Base-by-base conservation (phyloP, 192 early-diverging fungal species). In the Coemansia aciculifera region DNA sequence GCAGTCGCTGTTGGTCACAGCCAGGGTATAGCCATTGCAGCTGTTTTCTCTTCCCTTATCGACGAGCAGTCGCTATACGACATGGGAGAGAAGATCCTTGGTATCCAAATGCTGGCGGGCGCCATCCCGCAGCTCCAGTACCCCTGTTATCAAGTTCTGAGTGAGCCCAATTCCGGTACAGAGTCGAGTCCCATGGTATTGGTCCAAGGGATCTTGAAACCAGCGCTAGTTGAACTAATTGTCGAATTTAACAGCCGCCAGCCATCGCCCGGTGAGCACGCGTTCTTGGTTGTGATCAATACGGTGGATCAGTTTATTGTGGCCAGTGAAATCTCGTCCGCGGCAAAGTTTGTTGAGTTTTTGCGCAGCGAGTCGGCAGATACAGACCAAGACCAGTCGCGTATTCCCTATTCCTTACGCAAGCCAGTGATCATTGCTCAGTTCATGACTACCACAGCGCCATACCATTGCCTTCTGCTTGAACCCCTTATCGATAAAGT, bases 1-100 rank as follows among this genome's bases (percentile, higher is more conserved):
- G 31, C 78, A 83, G 81, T 62, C 3, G 64, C 62, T 13, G 91
- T 92, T 57, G 96, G 96, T 42, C 96, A 98, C 79, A 91, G 89
- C 60, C 96, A 97, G 77, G 96, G 96, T 11, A 88, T 97, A 40
- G 89, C 93, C 52, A 86, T 90, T 5, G 94, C 96, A 3, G 86
- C 92, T 1, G 93, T 90, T 46, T 89, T 98, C 67, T 87, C 96
- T 0, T 69, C 88, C 27, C 88, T 94, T 13, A 79, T 87, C 40
- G 90, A 93, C 13, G 90, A 93, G 62, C 86, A 90, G 52, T 91
- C 92, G 10, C 94, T 97, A 74, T 61, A 89, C 44, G 66, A 68
- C 46, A 90, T 93, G 63, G 89, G 91, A 23, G 85, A 86, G 66
- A 94, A 91, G 70, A 90, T 92, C 0, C 86, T 98, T 3, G 87